These are phyloP conservation scores for Candida pseudofarinosa DNA, from an alignment of 805 yeast species.

Conservation along the genomic window DNA sequence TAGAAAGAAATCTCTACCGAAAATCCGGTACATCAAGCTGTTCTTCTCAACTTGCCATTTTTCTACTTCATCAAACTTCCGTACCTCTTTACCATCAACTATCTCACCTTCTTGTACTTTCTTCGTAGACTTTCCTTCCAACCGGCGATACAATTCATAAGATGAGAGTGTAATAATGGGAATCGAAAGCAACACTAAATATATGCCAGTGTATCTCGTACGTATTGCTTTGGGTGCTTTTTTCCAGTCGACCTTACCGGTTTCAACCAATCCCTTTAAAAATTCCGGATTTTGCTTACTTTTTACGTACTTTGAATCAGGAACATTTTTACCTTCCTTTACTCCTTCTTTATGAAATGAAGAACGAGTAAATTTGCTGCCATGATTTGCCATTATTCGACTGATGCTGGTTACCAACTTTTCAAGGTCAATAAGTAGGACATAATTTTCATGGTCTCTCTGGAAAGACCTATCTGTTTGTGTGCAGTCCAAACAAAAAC, in stretches of 20 bases:
- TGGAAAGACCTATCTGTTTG: no score
- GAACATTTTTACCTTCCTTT: slow-evolving; percentile 4
- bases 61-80: slow-evolving; percentile 36
- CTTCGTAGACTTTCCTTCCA: slow-evolving; percentile 39
- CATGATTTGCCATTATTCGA: slow-evolving; percentile 5
- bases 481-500: background rate
- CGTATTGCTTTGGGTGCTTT: slow-evolving; percentile 38
- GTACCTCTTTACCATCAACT: slow-evolving; percentile 25
- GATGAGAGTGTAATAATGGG: slow-evolving; percentile 33
- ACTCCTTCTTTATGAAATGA: slow-evolving; percentile 28
- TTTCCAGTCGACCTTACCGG: slow-evolving; percentile 42
- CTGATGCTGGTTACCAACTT: no score
- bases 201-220: slow-evolving; percentile 34
- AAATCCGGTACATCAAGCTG: slow-evolving; percentile 33
- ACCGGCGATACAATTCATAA: slow-evolving; percentile 30
- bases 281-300: slow-evolving; percentile 25
- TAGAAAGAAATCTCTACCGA: slow-evolving; percentile 39
- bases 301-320: slow-evolving; percentile 12
- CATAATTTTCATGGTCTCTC: no score
- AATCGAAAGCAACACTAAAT: slow-evolving; percentile 32
- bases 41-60: slow-evolving; percentile 38
- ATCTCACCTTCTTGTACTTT: slow-evolving; percentile 39
- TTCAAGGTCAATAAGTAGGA: background rate
- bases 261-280: slow-evolving; percentile 31
- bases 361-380: slow-evolving; percentile 22